Evolutionary conservation across 176 grass and related monocot species (phyloP).

Genomic region (Phoenix dactylifera): DNA sequence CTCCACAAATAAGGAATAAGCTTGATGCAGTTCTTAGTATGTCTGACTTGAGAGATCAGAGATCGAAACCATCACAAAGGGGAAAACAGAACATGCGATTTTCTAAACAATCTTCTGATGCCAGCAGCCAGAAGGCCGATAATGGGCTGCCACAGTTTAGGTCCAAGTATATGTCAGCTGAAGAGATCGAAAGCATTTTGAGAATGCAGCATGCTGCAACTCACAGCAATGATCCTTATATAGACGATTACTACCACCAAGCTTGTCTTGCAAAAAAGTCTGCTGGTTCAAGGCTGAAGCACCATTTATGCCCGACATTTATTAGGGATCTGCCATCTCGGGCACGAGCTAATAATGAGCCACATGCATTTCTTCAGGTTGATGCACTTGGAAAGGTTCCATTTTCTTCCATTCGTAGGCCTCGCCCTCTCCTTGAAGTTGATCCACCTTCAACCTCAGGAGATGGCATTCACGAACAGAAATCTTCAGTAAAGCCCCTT

Average conservation of each 20-base stretch:
- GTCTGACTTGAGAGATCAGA: slow-evolving; percentile 7
- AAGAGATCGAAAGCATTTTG: slow-evolving; percentile 16
- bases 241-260: slow-evolving; percentile 16
- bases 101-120: slow-evolving; percentile 2
- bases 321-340: slow-evolving; percentile 12
- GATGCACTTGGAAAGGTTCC: slow-evolving; percentile 13
- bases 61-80: slow-evolving; percentile 1
- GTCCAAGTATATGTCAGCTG: slow-evolving; percentile 13
- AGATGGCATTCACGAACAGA: neutral
- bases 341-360: slow-evolving; percentile 12
- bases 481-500: slow-evolving; percentile 14
- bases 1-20: neutral
- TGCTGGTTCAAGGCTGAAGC: slow-evolving; percentile 3
- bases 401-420: slow-evolving; percentile 6
- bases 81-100: slow-evolving; percentile 10
- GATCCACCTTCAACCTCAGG: slow-evolving; percentile 2
- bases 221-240: slow-evolving; percentile 7
- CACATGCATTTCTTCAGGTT: slow-evolving; percentile 10
- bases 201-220: slow-evolving; percentile 11
- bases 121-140: slow-evolving; percentile 7
- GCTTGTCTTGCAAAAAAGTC: slow-evolving; percentile 17
- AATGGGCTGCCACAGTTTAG: slow-evolving; percentile 7
- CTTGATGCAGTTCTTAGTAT: slow-evolving; percentile 5
- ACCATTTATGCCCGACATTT: slow-evolving; percentile 6
- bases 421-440: slow-evolving; percentile 11